phyloP scores from a whole-genome alignment of 192 early-diverging fungal genomes.

The Coemansia sp. region DNA sequence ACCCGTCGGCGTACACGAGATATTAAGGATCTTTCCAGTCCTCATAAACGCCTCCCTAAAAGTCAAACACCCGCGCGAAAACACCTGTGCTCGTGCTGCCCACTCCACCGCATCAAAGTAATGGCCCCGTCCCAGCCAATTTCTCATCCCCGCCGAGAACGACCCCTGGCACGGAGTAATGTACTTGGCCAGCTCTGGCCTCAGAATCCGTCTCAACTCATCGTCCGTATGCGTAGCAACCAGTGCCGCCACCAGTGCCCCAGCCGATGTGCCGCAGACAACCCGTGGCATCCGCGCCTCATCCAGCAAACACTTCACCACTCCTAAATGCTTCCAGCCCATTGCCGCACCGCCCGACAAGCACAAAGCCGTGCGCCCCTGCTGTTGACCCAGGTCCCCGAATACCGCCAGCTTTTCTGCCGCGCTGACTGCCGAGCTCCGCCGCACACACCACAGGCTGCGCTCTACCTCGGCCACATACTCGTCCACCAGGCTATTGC shows the following conservation, averaged over 20 bases:
- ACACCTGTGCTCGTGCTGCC: constrained; percentile 68
- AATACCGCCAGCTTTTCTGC: constrained; percentile 77
- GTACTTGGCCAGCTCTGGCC: constrained; percentile 41
- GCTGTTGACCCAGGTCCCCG: constrained; percentile 74
- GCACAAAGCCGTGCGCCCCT: constrained; percentile 84
- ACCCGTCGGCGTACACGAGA: constrained; percentile 54
- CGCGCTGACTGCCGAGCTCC: constrained; percentile 10
- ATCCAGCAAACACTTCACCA: constrained; percentile 73
- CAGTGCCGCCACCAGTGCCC: constrained; percentile 82
- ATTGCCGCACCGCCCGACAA: constrained; percentile 87
- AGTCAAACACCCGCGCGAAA: constrained; percentile 78
- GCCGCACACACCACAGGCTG: constrained; percentile 4
- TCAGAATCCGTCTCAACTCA: constrained; percentile 60
- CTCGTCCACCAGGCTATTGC: constrained; percentile 75
- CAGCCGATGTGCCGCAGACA: constrained; percentile 85
- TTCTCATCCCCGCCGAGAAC: constrained; percentile 10
- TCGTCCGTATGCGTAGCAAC: constrained; percentile 82
- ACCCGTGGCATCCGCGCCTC: constrained; percentile 77
- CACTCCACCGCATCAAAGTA: constrained; percentile 65
- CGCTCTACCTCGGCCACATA: constrained; percentile 76
- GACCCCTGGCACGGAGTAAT: constrained; percentile 43
- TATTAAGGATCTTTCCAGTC: constrained; percentile 87
- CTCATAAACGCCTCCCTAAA: constrained; percentile 89
- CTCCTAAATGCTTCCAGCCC: constrained; percentile 84
- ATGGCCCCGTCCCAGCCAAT: constrained; percentile 35